Evolutionary conservation across 345 rosid species (phyloP), one percentile per base, ranked within the genome.

Genomic region (Pelargonium nanum): DNA sequence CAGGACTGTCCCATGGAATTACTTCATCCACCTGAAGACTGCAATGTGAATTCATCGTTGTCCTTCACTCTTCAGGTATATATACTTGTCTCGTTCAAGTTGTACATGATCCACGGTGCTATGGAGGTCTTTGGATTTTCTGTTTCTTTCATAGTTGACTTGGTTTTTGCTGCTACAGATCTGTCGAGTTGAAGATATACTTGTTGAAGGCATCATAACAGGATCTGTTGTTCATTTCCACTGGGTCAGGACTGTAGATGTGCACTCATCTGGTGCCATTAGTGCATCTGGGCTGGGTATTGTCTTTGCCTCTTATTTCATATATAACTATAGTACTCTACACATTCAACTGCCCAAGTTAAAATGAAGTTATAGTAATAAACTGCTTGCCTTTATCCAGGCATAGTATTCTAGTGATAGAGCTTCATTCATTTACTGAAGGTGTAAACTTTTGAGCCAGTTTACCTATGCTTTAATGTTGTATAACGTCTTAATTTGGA

Each of bases 1-100:
- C 76, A 80, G 68, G 87, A 84, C 68, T 91, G 97, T 68, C 97
- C 97, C 9, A 75, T 74, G 65, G 97, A 91, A 61, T 69, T 91
- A 59, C 69, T 84, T 66, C 96, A 88, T 70, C 97, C 97, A 2
- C 97, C 91, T 19, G 97, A 91, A 70, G 97, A 91, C 71, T 91
- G 97, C 70, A 91, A 85, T 63, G 86, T 88, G 77, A 91, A 91
- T 74, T 78, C 97, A 32, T 88, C 97, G 9, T 74, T 91, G 73
- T 53, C 97, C 60, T 91, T 91, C 75, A 91, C 96, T 65, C 88
- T 91, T 68, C 97, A 91, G 97, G 97, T 91, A 58, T 40, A 65
- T 65, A 63, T 68, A 48, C 63, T 63, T 55, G 19, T 68, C 58
- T 56, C 63, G 62, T 26, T 70, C 60, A 64, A 48, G 67, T 62